phyloP scores from a whole-genome alignment of 768 basidiomycete species.

The Pulveroboletus frians region DNA sequence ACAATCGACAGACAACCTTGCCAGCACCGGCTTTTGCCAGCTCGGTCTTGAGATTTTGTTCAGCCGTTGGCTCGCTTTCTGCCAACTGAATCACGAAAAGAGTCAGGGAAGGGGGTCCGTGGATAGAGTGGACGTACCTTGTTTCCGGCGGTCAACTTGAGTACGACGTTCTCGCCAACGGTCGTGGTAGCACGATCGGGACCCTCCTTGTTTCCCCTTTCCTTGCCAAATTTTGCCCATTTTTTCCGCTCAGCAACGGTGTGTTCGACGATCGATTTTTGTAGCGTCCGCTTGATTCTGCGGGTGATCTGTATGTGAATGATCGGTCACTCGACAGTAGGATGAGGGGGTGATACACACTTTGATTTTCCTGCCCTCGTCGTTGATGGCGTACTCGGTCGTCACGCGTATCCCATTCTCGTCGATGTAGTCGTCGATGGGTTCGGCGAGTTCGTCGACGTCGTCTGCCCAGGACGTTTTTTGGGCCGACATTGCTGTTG shows the following conservation, averaged over 20 bases:
- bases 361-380: constrained; percentile 94
- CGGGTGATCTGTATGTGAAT: constrained; percentile 64
- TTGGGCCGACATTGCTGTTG: constrained; percentile 19
- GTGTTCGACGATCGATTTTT: constrained; percentile 92
- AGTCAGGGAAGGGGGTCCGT: not conserved
- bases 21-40: constrained; percentile 73
- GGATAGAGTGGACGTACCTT: constrained; percentile 37
- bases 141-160: constrained; percentile 61
- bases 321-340: not conserved
- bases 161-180: constrained; percentile 67
- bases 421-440: constrained; percentile 64
- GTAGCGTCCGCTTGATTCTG: constrained; percentile 77
- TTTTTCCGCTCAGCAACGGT: constrained; percentile 88
- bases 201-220: constrained; percentile 80
- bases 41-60: constrained; percentile 60
- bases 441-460: constrained; percentile 66
- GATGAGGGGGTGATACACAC: constrained; percentile 33
- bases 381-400: constrained; percentile 78
- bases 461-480: constrained; percentile 90
- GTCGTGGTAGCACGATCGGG: constrained; percentile 93
- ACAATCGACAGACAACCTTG: constrained; percentile 87
- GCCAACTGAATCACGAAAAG: constrained; percentile 35
- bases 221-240: constrained; percentile 92
- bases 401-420: constrained; percentile 86
- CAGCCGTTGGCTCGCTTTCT: constrained; percentile 64